These are phyloP conservation scores for Candida rishiriensis DNA, from an alignment of 805 yeast genomes.

Conservation along the genomic window DNA sequence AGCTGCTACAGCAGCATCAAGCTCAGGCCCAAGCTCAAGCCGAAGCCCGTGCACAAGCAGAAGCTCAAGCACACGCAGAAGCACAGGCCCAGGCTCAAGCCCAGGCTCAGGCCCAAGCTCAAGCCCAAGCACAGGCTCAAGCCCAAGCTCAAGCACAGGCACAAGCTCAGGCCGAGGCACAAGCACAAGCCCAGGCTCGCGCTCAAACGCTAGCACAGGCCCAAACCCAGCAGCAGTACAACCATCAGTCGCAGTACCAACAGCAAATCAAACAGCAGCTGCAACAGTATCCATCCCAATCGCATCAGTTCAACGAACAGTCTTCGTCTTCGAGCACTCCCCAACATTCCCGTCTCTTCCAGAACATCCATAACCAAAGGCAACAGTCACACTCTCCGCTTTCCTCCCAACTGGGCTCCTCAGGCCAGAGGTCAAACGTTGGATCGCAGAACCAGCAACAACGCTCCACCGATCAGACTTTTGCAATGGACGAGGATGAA, in stretches of 20 bases:
- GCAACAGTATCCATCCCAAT: neutral
- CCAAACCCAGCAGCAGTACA: conserved; percentile 3
- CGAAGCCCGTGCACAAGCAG: conserved; percentile 29
- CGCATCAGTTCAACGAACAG: conserved; percentile 9
- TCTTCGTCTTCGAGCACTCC: neutral
- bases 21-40: conserved; percentile 25
- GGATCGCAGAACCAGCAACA: conserved; percentile 15
- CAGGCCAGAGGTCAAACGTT: conserved; percentile 8
- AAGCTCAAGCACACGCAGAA: conserved; percentile 31
- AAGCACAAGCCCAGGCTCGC: conserved; percentile 28
- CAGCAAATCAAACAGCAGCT: conserved; percentile 13
- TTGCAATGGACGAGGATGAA: conserved; percentile 33
- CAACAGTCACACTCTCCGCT: conserved; percentile 16
- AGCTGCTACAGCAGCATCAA: conserved; percentile 14
- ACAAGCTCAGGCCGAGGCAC: conserved; percentile 24
- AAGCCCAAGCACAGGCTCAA: conserved; percentile 38
- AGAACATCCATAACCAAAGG: conserved; percentile 8
- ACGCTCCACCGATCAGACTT: conserved; percentile 15
- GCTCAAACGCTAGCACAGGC: conserved; percentile 29
- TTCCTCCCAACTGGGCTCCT: conserved; percentile 16
- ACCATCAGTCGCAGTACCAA: conserved; percentile 7
- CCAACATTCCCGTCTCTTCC: conserved; percentile 15
- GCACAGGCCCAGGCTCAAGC: conserved; percentile 23
- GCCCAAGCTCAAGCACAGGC: conserved; percentile 31
- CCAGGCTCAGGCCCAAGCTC: conserved; percentile 20